These are phyloP conservation scores for Plasmodium relictum DNA, from an alignment of 169 alveolate species.

Conservation along the genomic window DNA sequence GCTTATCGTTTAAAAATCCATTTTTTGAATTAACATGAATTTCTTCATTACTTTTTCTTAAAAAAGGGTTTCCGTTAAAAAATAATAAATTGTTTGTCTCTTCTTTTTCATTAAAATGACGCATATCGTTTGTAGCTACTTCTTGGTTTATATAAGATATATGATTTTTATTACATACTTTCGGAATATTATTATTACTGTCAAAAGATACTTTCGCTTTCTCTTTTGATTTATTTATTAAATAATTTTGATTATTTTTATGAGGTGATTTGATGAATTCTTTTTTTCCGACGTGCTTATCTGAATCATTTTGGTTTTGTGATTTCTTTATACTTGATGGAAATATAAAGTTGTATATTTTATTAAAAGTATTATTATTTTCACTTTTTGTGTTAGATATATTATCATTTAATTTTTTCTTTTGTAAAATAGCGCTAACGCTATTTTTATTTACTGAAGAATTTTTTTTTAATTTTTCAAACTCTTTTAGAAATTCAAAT, in stretches of 20 bases:
- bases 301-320: conserved; percentile 9
- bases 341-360: conserved; percentile 57
- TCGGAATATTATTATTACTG: neutral
- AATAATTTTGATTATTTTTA: neutral
- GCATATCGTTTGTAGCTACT: neutral
- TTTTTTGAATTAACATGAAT: neutral
- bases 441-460: conserved; percentile 16
- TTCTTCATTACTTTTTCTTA: neutral
- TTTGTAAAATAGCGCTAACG: conserved; percentile 5
- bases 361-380: conserved; percentile 24
- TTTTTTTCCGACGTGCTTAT: conserved; percentile 1
- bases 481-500: conserved; percentile 19
- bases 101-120: neutral
- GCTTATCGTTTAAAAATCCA: conserved; percentile 18
- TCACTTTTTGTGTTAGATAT: conserved; percentile 41
- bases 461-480: conserved; percentile 26
- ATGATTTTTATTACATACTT: neutral
- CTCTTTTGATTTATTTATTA: neutral
- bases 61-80: neutral
- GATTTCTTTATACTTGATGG: conserved; percentile 25
- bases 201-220: neutral
- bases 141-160: neutral
- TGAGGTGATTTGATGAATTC: neutral
- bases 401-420: neutral
- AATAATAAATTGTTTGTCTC: neutral